Percentiles rank a stretch among this genome's conserved stretches.
phyloP scores from a whole-genome alignment of 2,329 filamentous ascomycete genomes.

The Xylariaceae sp. region DNA sequence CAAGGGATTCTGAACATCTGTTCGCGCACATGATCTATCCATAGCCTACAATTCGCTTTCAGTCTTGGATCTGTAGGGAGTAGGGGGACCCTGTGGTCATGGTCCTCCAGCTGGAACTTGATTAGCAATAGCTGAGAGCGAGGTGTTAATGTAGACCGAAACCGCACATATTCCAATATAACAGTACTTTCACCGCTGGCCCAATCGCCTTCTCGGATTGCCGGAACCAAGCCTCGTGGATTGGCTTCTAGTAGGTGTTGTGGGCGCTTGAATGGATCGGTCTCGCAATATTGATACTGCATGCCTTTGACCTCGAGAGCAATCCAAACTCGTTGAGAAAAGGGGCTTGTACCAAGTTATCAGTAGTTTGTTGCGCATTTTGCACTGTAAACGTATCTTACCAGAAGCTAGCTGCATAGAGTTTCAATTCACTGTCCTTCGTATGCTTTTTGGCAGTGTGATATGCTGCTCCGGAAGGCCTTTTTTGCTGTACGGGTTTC shows the following conservation, averaged over 20 bases:
- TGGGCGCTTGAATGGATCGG: conserved; percentile 73
- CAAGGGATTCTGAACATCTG: no score
- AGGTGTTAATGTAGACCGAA: no score
- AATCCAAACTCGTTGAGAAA: conserved; percentile 87
- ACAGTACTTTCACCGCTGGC: conserved; percentile 77
- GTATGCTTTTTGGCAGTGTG: conserved; percentile 65
- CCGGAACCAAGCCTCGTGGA: conserved; percentile 70
- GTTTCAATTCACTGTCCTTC: conserved; percentile 66
- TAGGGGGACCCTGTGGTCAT: conserved; percentile 55
- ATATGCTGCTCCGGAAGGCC: conserved; percentile 66
- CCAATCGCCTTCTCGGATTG: conserved; percentile 74
- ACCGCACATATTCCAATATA: conserved; percentile 74
- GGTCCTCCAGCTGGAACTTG: conserved; percentile 62
- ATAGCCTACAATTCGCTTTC: conserved; percentile 71
- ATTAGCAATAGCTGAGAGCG: no score
- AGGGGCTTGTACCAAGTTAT: conserved; percentile 51
- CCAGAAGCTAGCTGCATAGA: conserved; percentile 85
- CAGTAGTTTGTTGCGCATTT: no score
- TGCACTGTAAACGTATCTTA: conserved; percentile 29
- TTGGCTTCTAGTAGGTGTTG: conserved; percentile 65
- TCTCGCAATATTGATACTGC: conserved; percentile 80
- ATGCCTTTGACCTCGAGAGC: conserved; percentile 75
- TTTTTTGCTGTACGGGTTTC: conserved; percentile 64
- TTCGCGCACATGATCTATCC: conserved; percentile 68
- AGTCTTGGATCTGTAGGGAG: conserved; percentile 62